These are phyloP conservation scores for Phytopythium ostracodes DNA, from an alignment of 352 stramenopile species.

Conservation along the genomic window DNA sequence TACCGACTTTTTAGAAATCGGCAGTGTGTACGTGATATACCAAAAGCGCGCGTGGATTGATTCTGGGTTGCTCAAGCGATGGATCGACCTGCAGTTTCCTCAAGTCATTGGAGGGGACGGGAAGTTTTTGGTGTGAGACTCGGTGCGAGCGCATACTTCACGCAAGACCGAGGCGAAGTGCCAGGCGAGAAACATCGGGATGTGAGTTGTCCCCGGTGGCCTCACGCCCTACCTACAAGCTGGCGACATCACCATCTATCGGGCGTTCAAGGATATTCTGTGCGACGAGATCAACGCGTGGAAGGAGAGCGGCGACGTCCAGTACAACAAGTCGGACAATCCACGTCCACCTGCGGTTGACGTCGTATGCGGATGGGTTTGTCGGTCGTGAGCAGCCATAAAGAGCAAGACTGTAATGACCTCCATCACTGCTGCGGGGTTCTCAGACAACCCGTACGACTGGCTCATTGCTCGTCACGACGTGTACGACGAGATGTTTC, in stretches of 20 bases:
- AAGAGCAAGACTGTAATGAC: constrained; percentile 7
- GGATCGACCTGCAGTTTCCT: too few relatives aligned
- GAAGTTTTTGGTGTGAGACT: too few relatives aligned
- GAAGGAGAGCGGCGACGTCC: constrained; percentile 12
- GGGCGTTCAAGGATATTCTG: constrained; percentile 13
- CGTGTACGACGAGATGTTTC: constrained; percentile 7
- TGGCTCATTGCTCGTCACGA: constrained; percentile 12
- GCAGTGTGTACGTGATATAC: too few relatives aligned
- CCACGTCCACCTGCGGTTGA: constrained; percentile 9
- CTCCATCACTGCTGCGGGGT: constrained; percentile 6
- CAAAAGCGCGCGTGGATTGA: too few relatives aligned
- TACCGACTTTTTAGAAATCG: too few relatives aligned
- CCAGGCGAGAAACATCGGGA: too few relatives aligned
- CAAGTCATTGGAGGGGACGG: too few relatives aligned
- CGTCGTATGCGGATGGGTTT: constrained; percentile 8
- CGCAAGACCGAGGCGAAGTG: too few relatives aligned
- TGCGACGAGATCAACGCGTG: constrained; percentile 11
- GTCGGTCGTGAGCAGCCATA: constrained; percentile 5
- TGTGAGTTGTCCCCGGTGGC: too few relatives aligned
- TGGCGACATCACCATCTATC: constrained; percentile 10
- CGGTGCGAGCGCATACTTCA: too few relatives aligned
- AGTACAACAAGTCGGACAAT: constrained; percentile 10
- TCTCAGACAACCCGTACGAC: constrained; percentile 11
- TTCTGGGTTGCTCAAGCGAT: too few relatives aligned
- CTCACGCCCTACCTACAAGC: background rate